Evolutionary conservation across 2,329 filamentous ascomycete species (phyloP).

Genomic region (Beauveria brongniartii): DNA sequence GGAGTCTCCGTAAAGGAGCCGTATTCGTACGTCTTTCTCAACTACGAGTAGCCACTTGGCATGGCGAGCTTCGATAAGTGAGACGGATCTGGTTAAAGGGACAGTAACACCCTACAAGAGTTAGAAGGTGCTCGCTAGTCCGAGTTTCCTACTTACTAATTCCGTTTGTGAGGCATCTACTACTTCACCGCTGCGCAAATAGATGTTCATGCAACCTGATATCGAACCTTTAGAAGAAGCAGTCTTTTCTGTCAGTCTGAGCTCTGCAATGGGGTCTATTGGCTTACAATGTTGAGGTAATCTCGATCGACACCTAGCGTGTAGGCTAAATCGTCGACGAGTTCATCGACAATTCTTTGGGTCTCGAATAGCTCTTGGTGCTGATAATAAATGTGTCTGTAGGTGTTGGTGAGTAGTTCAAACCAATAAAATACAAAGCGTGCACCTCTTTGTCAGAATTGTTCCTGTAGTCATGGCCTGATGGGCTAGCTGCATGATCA

Average conservation of each 20-base stretch:
- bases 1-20: background rate
- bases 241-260: constrained; percentile 37
- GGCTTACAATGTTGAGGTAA: constrained; percentile 60
- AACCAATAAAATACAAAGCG: background rate
- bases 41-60: constrained; percentile 62
- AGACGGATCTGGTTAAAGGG: constrained; percentile 43
- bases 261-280: background rate
- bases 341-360: constrained; percentile 60
- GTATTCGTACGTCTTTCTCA: constrained; percentile 60
- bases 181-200: constrained; percentile 34
- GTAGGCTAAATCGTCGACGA: constrained; percentile 66
- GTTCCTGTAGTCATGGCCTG: constrained; percentile 47
- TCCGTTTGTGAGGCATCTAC: constrained; percentile 24
- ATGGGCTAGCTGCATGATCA: constrained; percentile 52
- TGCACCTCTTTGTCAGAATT: constrained; percentile 46
- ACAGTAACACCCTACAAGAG: constrained; percentile 49
- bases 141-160: constrained; percentile 17
- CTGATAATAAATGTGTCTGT: constrained; percentile 73
- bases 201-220: constrained; percentile 47
- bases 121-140: constrained; percentile 11
- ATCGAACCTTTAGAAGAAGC: constrained; percentile 68
- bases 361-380: constrained; percentile 62
- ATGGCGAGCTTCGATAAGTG: constrained; percentile 38
- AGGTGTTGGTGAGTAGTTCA: background rate
- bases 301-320: constrained; percentile 58